Base-by-base conservation (phyloP, 257 asterid genomes). In the Ballota nigra region DNA sequence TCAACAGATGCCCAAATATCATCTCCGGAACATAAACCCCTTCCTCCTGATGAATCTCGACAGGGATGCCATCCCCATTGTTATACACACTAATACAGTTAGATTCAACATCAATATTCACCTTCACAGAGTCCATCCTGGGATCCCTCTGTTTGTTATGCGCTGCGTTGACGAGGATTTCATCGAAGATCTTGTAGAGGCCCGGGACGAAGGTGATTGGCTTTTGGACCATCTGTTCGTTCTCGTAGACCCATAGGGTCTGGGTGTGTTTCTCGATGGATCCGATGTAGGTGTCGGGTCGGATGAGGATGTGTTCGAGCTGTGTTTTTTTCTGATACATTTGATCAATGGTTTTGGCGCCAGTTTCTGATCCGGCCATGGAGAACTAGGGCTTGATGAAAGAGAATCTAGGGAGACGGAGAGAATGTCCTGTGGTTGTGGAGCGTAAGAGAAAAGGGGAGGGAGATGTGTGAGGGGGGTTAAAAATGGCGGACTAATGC, bases 261-360 rank as follows among this genome's bases (percentile, higher is more conserved):
- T 89, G 96, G 1, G 81, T 77, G 88, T 95, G 97, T 31, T 89
- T 92, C 63, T 92, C 98, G 1, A 95, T 84, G 20, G 99, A 95
- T 1, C 98, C 99, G 8, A 95, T 87, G 83, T 95, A 95, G 7
- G 99, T 95, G 68, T 95, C 99, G 0, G 99, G 99, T 0, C 97
- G 93, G 73, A 95, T 92, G 61, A 95, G 96, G 81, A 95, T 95
- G 87, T 95, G 99, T 22, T 95, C 99, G 68, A 95, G 98, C 80
- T 95, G 99, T 3, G 98, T 75, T 45, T 95, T 95, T 68, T 95
- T 92, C 85, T 95, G 99, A 86, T 95, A 95, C 43, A 86, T 85
- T 79, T 95, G 92, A 52, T 95, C 99, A 69, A 95, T 92, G 22
- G 97, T 92, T 70, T 92, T 95, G 18, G 52, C 80, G 6, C 19